Conservation (phyloP, 768 basidiomycete species). For the Suillus discolor region DNA sequence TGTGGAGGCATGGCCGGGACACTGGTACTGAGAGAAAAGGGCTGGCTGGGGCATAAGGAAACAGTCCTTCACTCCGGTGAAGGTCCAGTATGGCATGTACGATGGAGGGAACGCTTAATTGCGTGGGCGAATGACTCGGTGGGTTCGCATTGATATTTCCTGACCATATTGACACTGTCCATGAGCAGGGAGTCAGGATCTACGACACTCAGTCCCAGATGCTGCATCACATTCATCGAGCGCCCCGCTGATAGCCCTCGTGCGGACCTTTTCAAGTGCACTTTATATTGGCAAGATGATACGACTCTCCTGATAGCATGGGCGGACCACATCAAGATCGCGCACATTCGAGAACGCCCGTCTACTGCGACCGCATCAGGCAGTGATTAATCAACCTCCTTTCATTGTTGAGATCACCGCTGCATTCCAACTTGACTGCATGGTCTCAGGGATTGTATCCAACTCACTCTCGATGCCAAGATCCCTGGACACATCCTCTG, state of each 20-base stretch:
- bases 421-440: constrained; percentile 91
- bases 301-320: constrained; percentile 88
- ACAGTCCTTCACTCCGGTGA: constrained; percentile 80
- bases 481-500: constrained; percentile 19
- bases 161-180: constrained; percentile 5
- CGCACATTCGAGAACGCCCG: constrained; percentile 69
- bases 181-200: constrained; percentile 82
- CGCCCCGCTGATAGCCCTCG: constrained; percentile 81
- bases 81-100: constrained; percentile 91
- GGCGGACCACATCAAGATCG: constrained; percentile 93
- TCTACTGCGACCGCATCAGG: constrained; percentile 44
- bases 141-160: constrained; percentile 28
- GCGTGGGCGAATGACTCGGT: constrained; percentile 97
- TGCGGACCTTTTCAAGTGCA: constrained; percentile 94
- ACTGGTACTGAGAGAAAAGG: constrained; percentile 88
- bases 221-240: constrained; percentile 84
- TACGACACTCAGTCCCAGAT: constrained; percentile 81
- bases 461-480: constrained; percentile 51
- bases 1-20: constrained; percentile 92
- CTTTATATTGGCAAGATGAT: constrained; percentile 91
- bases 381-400: constrained; percentile 52
- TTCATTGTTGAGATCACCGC: constrained; percentile 86
- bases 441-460: constrained; percentile 89
- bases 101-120: constrained; percentile 85
- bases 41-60: constrained; percentile 96